Conservation (phyloP, 768 basidiomycete genomes). For the Exsudoporus frostii region DNA sequence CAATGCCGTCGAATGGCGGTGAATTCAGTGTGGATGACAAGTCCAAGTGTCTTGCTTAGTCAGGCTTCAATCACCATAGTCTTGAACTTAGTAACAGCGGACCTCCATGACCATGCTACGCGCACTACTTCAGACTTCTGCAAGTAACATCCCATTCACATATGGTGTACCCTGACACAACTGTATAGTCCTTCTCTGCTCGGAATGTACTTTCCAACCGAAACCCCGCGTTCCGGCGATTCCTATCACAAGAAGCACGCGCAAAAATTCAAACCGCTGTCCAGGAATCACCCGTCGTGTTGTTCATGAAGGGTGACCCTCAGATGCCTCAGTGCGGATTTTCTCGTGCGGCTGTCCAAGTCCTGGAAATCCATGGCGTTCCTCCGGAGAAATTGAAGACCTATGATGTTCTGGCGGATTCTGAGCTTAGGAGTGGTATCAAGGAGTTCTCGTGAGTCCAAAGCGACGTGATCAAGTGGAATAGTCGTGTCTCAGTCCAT, state of each 20-base stretch:
- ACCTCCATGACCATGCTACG: slow-evolving; percentile 13
- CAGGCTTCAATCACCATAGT: not conserved
- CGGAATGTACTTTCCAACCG: slow-evolving; percentile 11
- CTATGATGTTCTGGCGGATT: slow-evolving; percentile 86
- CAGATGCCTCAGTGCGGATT: slow-evolving; percentile 89
- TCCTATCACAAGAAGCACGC: slow-evolving; percentile 61
- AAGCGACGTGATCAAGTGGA: not conserved
- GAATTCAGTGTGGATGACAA: not conserved
- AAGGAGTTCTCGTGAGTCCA: slow-evolving; percentile 95
- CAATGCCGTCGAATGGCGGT: too few relatives aligned
- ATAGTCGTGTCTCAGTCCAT: not conserved
- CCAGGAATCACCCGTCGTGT: slow-evolving; percentile 71
- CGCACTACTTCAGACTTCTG: slow-evolving; percentile 11
- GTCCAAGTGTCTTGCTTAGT: not conserved
- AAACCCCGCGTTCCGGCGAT: slow-evolving; percentile 35
- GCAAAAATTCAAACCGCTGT: slow-evolving; percentile 72
- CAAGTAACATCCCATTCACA: slow-evolving; percentile 1
- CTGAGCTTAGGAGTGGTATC: slow-evolving; percentile 78
- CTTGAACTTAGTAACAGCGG: not conserved
- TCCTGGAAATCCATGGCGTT: slow-evolving; percentile 83
- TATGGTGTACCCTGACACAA: not conserved
- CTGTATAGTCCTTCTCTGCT: slow-evolving; percentile 1
- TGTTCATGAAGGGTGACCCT: slow-evolving; percentile 98
- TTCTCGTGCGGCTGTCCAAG: slow-evolving; percentile 89
- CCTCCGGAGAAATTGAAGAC: slow-evolving; percentile 78